Evolutionary conservation across 2,329 filamentous ascomycete genomes (phyloP).

Genomic region (Colletotrichum sp.): DNA sequence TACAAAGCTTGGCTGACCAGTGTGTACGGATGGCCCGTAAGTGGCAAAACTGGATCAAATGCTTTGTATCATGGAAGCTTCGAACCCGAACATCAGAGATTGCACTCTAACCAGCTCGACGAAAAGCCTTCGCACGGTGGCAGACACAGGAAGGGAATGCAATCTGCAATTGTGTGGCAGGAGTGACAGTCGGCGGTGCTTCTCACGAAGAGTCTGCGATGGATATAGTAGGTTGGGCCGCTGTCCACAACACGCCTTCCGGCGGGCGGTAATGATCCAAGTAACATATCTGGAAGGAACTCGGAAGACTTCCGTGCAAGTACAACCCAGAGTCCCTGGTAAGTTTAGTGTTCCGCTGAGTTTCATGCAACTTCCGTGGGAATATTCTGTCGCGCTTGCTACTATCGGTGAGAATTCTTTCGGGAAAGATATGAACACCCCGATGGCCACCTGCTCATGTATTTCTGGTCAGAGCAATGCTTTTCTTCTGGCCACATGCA

Average conservation of each 20-base stretch:
- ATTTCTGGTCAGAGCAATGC: background rate
- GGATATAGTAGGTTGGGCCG: background rate
- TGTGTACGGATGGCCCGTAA: background rate
- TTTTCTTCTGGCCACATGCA: too few species aligned
- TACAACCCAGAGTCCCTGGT: background rate
- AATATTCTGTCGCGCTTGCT: background rate
- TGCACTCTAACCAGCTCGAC: background rate
- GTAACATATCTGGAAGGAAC: background rate
- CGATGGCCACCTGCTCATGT: background rate
- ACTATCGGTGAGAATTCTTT: background rate
- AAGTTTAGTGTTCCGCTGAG: background rate
- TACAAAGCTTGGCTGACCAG: background rate
- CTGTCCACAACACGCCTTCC: background rate
- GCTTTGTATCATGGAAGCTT: background rate
- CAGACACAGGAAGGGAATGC: background rate
- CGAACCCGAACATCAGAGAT: background rate
- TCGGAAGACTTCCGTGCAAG: background rate
- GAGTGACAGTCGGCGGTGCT: background rate
- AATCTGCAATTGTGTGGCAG: background rate
- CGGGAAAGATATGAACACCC: background rate
- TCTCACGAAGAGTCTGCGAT: background rate
- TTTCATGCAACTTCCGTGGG: background rate
- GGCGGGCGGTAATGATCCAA: background rate
- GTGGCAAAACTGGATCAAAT: background rate
- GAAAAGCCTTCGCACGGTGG: background rate